A percentile compares a stretch with the other conserved stretches of the same genome.
phyloP scores from a whole-genome alignment of 768 basidiomycete genomes.

The Russula ochroleuca region DNA sequence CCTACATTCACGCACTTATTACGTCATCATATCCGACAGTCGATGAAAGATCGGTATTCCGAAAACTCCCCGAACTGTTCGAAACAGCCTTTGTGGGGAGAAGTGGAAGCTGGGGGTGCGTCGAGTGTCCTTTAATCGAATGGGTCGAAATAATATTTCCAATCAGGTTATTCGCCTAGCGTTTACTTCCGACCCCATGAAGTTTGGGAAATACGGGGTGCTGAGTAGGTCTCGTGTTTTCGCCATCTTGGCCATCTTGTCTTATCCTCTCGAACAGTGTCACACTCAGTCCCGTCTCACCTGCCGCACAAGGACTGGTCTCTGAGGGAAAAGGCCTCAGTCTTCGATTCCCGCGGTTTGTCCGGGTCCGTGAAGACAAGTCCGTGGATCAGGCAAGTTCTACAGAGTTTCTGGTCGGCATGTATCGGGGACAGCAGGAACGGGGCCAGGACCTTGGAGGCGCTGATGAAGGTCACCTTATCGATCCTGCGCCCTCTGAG shows the following conservation, averaged over 20 bases:
- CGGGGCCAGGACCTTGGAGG: conserved; percentile 36
- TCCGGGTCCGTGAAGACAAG: conserved; percentile 72
- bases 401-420: conserved; percentile 59
- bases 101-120: conserved; percentile 61
- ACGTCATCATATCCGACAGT: conserved; percentile 36
- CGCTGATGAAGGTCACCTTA: conserved; percentile 55
- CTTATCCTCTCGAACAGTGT: conserved; percentile 43
- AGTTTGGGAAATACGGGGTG: conserved; percentile 88
- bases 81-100: conserved; percentile 47
- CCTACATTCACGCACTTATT: not conserved
- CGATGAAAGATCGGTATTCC: conserved; percentile 62
- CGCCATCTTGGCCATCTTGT: not conserved
- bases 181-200: conserved; percentile 68
- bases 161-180: conserved; percentile 56
- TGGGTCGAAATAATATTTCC: conserved; percentile 8
- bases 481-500: conserved; percentile 46
- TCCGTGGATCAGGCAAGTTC: conserved; percentile 66
- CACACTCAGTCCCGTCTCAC: conserved; percentile 80
- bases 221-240: conserved; percentile 46
- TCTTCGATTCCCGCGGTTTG: conserved; percentile 84
- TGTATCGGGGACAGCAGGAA: conserved; percentile 63
- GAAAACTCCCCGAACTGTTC: conserved; percentile 55
- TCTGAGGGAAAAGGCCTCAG: conserved; percentile 64
- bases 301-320: conserved; percentile 65
- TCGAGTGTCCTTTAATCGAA: not conserved